Base-by-base conservation (phyloP, 495 filamentous ascomycete species). In the Penicillium robsamsonii region DNA sequence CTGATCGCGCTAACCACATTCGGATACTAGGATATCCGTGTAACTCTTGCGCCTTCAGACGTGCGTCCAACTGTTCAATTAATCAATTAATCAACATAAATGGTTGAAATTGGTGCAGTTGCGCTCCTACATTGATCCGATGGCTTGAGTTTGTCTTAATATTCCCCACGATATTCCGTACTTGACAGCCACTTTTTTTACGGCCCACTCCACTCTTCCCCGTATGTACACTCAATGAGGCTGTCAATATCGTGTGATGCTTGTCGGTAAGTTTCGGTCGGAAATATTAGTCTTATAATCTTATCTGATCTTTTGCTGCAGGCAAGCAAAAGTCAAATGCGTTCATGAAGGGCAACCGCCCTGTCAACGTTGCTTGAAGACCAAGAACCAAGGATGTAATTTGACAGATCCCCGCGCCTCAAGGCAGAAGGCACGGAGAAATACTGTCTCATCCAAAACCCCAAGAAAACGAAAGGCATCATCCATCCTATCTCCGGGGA, bases 271-370 rank as follows among this genome's bases (percentile, higher is more conserved):
- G 62, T 48, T 20, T 13, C 46, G 4, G 25, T 24, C 35, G n/a
- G 3, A 15, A 18, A 13, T 5, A 7, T 15, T 11, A 49, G 11
- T 1, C 10, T 11, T 31, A 48, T 22, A 0, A 44, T 9, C 4
- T 35, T n/a, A n/a, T n/a, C 30, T 53, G 2, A 33, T 10, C 17
- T 50, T 41, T 46, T 18, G 4, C 45, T 15, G 15, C 42, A 76
- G 72, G 13, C 69, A 69, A 55, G 70, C 74, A 33, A 77, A 77
- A 45, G 73, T 77, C 45, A 77, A 76, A 58, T 77, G 74, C 33
- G 46, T 73, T 4, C 73, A 77, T 63, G 64, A 75, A 13, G 73
- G 74, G 29, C 65, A 58, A 3, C 67, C 74, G 0, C 74, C 74
- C 1, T 77, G 74, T 55, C 72, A 62, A 20, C 70, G 74, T 38